Percentiles rank a stretch among this genome's conserved stretches.
phyloP scores from a whole-genome alignment of 1,139 yeast genomes.

The Pichia sp. region DNA sequence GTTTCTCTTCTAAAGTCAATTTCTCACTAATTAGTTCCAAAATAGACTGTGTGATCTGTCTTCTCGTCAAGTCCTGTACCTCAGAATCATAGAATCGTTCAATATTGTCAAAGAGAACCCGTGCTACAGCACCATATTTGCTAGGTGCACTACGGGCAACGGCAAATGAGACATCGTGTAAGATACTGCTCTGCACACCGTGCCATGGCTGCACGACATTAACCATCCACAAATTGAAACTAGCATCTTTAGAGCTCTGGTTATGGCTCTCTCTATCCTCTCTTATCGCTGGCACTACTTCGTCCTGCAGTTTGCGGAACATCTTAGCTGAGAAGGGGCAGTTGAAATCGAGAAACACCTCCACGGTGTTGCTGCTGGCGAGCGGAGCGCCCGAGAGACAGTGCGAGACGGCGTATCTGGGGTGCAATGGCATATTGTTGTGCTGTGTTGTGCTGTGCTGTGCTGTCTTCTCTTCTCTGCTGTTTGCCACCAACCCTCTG shows the following conservation, averaged over 20 bases:
- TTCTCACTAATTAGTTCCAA: constrained; percentile 40
- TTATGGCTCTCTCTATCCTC: constrained; percentile 36
- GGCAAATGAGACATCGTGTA: constrained; percentile 69
- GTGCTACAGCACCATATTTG: constrained; percentile 58
- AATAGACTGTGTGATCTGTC: constrained; percentile 48
- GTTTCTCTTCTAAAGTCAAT: no score
- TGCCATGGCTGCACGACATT: constrained; percentile 88
- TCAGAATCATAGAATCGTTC: constrained; percentile 56
- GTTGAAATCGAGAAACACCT: constrained; percentile 67
- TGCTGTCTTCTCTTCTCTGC: no score
- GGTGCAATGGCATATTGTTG: constrained; percentile 16
- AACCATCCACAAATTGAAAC: constrained; percentile 47
- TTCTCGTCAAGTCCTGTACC: constrained; percentile 46
- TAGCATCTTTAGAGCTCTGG: no score
- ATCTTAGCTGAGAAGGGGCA: constrained; percentile 71
- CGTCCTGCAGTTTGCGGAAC: constrained; percentile 46
- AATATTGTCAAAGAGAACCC: constrained; percentile 46
- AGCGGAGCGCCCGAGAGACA: no score
- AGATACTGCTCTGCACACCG: constrained; percentile 50
- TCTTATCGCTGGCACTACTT: constrained; percentile 49
- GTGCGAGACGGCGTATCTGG: constrained; percentile 20
- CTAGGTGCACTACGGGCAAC: constrained; percentile 54
- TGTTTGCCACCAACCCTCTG: neutral
- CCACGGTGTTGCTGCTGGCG: no score
- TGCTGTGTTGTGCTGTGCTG: no score